A percentile compares a stretch with the other conserved stretches of the same genome.
phyloP scores from a whole-genome alignment of 2,329 filamentous ascomycete genomes.

The Podosphaera xanthii region DNA sequence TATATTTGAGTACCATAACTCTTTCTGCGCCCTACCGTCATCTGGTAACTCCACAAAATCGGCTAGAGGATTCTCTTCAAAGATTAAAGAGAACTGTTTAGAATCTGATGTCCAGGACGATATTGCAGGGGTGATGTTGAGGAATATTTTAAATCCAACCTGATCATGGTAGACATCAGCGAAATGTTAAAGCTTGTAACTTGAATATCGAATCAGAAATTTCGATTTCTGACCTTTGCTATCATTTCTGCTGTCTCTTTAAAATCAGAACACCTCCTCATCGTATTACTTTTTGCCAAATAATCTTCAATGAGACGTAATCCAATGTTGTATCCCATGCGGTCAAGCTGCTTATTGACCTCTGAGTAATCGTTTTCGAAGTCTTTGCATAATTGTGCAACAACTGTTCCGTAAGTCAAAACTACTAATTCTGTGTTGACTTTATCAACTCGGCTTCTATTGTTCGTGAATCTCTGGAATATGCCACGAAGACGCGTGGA shows the following conservation, averaged over 20 bases:
- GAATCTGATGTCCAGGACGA: slow-evolving; percentile 92
- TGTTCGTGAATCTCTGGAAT: slow-evolving; percentile 13
- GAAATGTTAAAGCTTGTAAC: background rate
- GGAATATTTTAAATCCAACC: slow-evolving; percentile 97
- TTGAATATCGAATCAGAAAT: background rate
- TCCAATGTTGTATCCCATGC: slow-evolving; percentile 98
- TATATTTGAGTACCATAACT: slow-evolving; percentile 97
- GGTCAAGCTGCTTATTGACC: slow-evolving; percentile 93
- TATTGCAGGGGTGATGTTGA: slow-evolving; percentile 83
- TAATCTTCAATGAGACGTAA: slow-evolving; percentile 93
- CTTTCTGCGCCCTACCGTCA: slow-evolving; percentile 83
- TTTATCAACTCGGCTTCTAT: slow-evolving; percentile 82
- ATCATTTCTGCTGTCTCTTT: slow-evolving; percentile 94
- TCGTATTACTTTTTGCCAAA: slow-evolving; percentile 77
- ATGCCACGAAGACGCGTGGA: background rate
- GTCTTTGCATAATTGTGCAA: slow-evolving; percentile 89
- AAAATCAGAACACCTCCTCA: slow-evolving; percentile 77
- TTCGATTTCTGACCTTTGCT: slow-evolving; percentile 39
- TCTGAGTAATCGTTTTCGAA: slow-evolving; percentile 84
- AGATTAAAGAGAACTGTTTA: slow-evolving; percentile 87
- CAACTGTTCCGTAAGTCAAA: slow-evolving; percentile 91
- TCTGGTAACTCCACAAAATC: slow-evolving; percentile 96
- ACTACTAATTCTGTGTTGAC: slow-evolving; percentile 96
- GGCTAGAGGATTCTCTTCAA: slow-evolving; percentile 89
- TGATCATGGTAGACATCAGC: slow-evolving; percentile 17